Evolutionary conservation across 139 green algal species (phyloP).

Genomic region (Coccomyxa sp.): DNA sequence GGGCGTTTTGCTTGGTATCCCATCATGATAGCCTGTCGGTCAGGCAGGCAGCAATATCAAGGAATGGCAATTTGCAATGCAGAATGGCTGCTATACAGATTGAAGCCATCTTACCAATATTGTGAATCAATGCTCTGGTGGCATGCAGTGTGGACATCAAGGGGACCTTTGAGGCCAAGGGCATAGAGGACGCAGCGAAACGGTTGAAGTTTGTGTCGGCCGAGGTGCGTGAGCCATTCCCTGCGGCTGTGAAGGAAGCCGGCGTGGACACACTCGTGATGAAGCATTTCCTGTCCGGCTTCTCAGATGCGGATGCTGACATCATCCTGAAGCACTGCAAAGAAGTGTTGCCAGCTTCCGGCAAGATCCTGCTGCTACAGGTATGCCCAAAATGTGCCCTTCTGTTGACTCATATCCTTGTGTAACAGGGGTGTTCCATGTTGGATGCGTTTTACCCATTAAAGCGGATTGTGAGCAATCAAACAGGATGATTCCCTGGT

Average conservation of each 20-base stretch:
- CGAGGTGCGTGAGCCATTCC: slow-evolving; percentile 23
- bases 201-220: slow-evolving; percentile 11
- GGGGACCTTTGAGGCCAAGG: slow-evolving; percentile 25
- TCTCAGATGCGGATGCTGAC: slow-evolving; percentile 17
- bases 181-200: slow-evolving; percentile 12
- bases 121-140: neutral
- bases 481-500: no score
- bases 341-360: neutral
- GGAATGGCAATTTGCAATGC: no score
- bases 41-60: no score
- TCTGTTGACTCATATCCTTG: neutral
- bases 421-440: neutral
- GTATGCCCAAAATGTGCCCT: neutral
- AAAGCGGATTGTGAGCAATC: no score
- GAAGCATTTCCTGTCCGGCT: slow-evolving; percentile 31
- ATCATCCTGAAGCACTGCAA: slow-evolving; percentile 27
- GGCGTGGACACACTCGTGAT: slow-evolving; percentile 25
- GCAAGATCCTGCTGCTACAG: slow-evolving; percentile 27
- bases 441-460: neutral
- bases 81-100: no score
- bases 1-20: no score
- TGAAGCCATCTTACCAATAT: no score
- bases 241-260: slow-evolving; percentile 8
- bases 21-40: no score
- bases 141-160: slow-evolving; percentile 21